These are phyloP conservation scores for Dryas octopetala DNA, from an alignment of 306 rosid genomes.

Conservation along the genomic window DNA sequence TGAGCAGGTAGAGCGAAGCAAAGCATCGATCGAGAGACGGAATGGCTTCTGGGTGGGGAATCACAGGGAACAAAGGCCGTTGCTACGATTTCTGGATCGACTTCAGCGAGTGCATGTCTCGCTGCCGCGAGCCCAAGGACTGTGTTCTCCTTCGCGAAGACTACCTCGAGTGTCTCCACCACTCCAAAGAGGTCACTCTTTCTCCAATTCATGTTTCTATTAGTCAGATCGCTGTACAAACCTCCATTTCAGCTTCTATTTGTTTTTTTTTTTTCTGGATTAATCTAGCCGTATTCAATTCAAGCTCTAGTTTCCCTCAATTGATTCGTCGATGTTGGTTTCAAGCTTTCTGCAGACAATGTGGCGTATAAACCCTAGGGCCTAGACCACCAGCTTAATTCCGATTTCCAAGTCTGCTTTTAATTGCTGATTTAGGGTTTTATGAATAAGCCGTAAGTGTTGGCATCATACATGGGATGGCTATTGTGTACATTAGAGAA, in stretches of 20 bases:
- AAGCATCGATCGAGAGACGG: not conserved
- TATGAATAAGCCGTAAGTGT: not conserved
- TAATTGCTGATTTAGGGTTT: constrained; percentile 8
- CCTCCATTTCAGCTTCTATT: not conserved
- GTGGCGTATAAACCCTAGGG: not conserved
- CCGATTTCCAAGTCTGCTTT: not conserved
- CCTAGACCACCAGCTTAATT: not conserved
- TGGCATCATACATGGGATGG: no score
- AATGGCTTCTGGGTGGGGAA: constrained; percentile 99
- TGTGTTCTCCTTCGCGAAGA: constrained; percentile 95
- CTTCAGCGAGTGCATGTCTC: constrained; percentile 97
- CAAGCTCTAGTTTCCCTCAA: not conserved
- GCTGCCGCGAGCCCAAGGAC: constrained; percentile 92
- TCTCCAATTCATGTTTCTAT: not conserved
- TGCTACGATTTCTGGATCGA: constrained; percentile 99
- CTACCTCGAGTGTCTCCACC: constrained; percentile 97
- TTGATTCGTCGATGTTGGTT: not conserved
- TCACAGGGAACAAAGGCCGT: constrained; percentile 89
- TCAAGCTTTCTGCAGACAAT: constrained; percentile 1
- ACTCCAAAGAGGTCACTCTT: constrained; percentile 80
- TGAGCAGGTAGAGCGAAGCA: constrained; percentile 9
- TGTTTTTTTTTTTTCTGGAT: not conserved
- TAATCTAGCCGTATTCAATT: not conserved
- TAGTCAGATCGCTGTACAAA: not conserved
- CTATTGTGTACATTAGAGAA: not conserved